These are phyloP conservation scores for Alternaria rosae DNA, from an alignment of 2,329 filamentous ascomycete genomes.

Conservation along the genomic window DNA sequence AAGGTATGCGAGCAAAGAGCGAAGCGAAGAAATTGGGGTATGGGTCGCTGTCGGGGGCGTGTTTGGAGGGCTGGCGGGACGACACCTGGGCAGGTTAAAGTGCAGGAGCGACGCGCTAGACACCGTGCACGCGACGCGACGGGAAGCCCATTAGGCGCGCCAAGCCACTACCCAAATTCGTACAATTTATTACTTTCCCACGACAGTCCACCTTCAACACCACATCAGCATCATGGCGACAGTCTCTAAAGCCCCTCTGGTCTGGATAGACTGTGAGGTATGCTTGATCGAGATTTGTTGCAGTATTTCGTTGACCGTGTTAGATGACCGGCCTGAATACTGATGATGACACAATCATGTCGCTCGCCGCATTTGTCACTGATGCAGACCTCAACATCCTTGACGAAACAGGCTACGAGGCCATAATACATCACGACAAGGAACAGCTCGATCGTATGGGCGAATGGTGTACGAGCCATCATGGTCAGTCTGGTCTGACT, in stretches of 20 bases:
- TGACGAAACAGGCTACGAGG: slow-evolving; percentile 80
- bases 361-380: slow-evolving; percentile 92
- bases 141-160: slow-evolving; percentile 12
- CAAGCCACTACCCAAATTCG: slow-evolving; percentile 15
- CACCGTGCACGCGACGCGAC: slow-evolving; percentile 31
- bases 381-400: slow-evolving; percentile 78
- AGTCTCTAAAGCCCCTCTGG: slow-evolving; percentile 69
- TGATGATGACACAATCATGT: slow-evolving; percentile 82
- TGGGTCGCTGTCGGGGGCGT: slow-evolving; percentile 24
- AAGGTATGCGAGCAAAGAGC: slow-evolving; percentile 18
- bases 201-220: slow-evolving; percentile 3
- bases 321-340: slow-evolving; percentile 92
- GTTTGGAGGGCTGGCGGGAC: slow-evolving; percentile 34
- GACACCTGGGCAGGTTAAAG: slow-evolving; percentile 22
- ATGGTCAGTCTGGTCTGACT: slow-evolving; percentile 82
- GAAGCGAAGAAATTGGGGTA: slow-evolving; percentile 22
- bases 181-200: slow-evolving; percentile 10
- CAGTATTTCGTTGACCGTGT: slow-evolving; percentile 16
- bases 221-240: slow-evolving; percentile 52
- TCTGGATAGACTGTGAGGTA: slow-evolving; percentile 86
- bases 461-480: slow-evolving; percentile 85
- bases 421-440: slow-evolving; percentile 76
- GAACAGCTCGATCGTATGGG: slow-evolving; percentile 80
- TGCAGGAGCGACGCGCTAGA: slow-evolving; percentile 27
- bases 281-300: background rate